phyloP scores from a whole-genome alignment of 805 yeast species.

The Candida namnaoensis region DNA sequence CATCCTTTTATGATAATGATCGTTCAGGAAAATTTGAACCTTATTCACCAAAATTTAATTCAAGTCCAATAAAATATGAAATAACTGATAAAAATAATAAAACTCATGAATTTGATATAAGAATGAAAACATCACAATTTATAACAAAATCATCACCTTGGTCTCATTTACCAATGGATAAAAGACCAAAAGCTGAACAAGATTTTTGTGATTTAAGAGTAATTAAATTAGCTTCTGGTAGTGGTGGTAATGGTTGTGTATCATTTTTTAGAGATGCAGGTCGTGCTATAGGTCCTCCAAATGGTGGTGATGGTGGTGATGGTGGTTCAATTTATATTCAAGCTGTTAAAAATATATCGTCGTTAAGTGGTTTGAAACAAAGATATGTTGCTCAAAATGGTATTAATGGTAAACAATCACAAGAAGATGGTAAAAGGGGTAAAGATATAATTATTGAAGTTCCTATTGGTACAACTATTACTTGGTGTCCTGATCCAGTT shows the following conservation, averaged over 20 bases:
- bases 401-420: constrained; percentile 58
- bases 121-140: not conserved
- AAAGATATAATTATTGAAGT: constrained; percentile 72
- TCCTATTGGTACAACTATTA: constrained; percentile 84
- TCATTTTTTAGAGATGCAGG: constrained; percentile 86
- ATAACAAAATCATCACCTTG: constrained; percentile 25
- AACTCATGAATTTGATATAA: not conserved
- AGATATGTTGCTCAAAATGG: constrained; percentile 72
- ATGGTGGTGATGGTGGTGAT: constrained; percentile 97
- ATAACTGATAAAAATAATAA: not conserved
- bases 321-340: constrained; percentile 86
- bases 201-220: constrained; percentile 59
- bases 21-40: not conserved
- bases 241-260: constrained; percentile 83
- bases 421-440: constrained; percentile 83
- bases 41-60: not conserved
- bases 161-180: constrained; percentile 22
- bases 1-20: no score
- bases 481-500: constrained; percentile 75
- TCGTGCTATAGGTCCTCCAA: constrained; percentile 85
- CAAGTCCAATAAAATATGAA: not conserved
- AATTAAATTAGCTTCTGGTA: constrained; percentile 63
- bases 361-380: constrained; percentile 61
- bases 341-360: constrained; percentile 64
- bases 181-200: constrained; percentile 36